phyloP scores from a whole-genome alignment of 2,329 filamentous ascomycete genomes.

The Ascocoryne sarcoides region DNA sequence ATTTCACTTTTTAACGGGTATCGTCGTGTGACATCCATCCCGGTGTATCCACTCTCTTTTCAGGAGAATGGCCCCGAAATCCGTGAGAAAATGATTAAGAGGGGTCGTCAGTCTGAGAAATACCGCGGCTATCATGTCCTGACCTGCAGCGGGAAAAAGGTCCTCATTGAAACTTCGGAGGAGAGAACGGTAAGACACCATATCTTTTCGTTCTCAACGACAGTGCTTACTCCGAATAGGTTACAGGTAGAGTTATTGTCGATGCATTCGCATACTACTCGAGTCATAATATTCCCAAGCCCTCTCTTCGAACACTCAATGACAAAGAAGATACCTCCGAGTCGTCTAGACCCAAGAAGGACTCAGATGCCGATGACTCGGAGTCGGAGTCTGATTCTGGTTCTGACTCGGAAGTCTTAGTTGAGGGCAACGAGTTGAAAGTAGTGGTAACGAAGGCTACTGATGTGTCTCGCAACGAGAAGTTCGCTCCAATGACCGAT shows the following conservation, averaged over 20 bases:
- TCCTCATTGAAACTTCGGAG: slow-evolving; percentile 2
- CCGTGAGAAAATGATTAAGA: no score
- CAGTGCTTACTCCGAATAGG: slow-evolving; percentile 1
- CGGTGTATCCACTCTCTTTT: no score
- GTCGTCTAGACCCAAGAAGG: background rate
- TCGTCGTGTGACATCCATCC: no score
- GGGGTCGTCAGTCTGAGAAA: no score
- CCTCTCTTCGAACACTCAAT: slow-evolving; percentile 1
- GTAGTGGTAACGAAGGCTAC: slow-evolving; percentile 2
- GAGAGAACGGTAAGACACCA: slow-evolving; percentile 2
- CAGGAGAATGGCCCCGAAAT: no score
- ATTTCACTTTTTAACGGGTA: no score
- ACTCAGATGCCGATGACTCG: background rate
- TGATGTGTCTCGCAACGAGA: slow-evolving; percentile 7
- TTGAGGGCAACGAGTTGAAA: background rate
- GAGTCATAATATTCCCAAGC: slow-evolving; percentile 3
- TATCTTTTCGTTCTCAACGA: background rate
- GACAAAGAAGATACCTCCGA: background rate
- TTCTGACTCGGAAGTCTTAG: background rate
- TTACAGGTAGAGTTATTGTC: slow-evolving; percentile 3
- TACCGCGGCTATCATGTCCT: no score
- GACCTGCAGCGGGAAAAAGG: no score
- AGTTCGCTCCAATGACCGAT: slow-evolving; percentile 26
- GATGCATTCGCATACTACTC: slow-evolving; percentile 8
- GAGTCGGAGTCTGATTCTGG: background rate